phyloP scores from a whole-genome alignment of 176 grass and related monocot species.

The Canna indica region DNA sequence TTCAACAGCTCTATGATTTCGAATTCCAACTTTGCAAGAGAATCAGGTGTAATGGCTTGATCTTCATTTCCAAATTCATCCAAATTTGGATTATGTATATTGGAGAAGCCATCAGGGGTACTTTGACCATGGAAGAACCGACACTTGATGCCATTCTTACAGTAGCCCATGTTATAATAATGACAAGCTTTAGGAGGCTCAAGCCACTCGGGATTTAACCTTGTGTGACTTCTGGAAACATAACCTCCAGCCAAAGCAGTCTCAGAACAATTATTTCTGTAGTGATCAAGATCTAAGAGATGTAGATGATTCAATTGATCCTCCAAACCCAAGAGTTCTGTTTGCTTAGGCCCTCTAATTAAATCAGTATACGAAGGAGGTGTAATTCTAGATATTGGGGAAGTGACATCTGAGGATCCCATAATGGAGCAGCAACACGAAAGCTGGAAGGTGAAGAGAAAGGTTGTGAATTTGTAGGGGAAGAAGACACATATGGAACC shows the following conservation, averaged over 20 bases:
- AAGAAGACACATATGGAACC: neutral
- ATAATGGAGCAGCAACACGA: neutral
- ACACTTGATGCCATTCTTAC: slow-evolving; percentile 44
- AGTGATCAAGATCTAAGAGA: neutral
- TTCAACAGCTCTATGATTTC: slow-evolving; percentile 41
- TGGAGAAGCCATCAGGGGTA: neutral
- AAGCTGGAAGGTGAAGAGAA: slow-evolving; percentile 5
- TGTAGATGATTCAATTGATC: slow-evolving; percentile 1
- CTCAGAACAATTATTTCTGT: neutral
- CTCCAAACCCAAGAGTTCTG: neutral
- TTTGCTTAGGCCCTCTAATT: slow-evolving; percentile 4
- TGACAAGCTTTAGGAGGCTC: slow-evolving; percentile 22
- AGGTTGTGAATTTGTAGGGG: neutral
- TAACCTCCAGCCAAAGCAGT: neutral
- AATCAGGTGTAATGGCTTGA: slow-evolving; percentile 6
- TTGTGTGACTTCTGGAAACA: neutral
- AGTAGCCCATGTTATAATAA: slow-evolving; percentile 32
- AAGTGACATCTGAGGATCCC: neutral
- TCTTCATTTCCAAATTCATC: slow-evolving; percentile 8
- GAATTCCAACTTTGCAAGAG: slow-evolving; percentile 38
- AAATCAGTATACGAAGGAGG: neutral
- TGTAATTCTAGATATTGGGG: slow-evolving; percentile 2
- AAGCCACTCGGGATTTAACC: neutral
- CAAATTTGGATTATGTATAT: slow-evolving; percentile 7
- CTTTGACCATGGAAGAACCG: slow-evolving; percentile 27